Percentiles rank a stretch among this genome's conserved stretches.
These are phyloP conservation scores for Casuarina cunninghamiana DNA, from an alignment of 306 rosid species.

Conservation along the genomic window DNA sequence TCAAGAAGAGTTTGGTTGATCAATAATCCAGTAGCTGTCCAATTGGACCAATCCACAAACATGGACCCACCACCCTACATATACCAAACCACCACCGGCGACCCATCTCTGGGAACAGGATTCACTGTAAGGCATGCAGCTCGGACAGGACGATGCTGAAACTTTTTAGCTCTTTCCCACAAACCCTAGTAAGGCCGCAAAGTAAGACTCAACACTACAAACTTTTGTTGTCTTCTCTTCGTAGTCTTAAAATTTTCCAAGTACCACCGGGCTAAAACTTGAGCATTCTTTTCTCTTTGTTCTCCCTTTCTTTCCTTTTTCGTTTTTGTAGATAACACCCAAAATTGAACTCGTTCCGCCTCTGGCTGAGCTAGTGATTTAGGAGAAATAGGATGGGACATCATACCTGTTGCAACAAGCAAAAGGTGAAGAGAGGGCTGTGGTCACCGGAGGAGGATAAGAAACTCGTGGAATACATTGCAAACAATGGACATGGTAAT, in stretches of 20 bases:
- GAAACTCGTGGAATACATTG: slow-evolving; percentile 82
- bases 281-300: slow-evolving; percentile 1
- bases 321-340: slow-evolving; percentile 8
- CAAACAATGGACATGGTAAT: slow-evolving; percentile 86
- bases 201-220: slow-evolving; percentile 27
- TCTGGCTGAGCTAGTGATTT: slow-evolving; percentile 12
- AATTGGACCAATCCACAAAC: slow-evolving; percentile 21
- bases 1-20: background rate
- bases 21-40: slow-evolving; percentile 6
- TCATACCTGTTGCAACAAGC: slow-evolving; percentile 95
- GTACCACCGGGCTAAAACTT: slow-evolving; percentile 34
- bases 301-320: slow-evolving; percentile 21
- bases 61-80: slow-evolving; percentile 45
- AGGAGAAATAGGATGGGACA: slow-evolving; percentile 56
- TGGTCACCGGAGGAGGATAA: slow-evolving; percentile 99
- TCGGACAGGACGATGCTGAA: slow-evolving; percentile 40
- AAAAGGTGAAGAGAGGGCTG: slow-evolving; percentile 93
- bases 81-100: slow-evolving; percentile 47
- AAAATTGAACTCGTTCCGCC: slow-evolving; percentile 25
- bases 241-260: slow-evolving; percentile 16
- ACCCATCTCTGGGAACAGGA: slow-evolving; percentile 23
- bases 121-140: slow-evolving; percentile 54
- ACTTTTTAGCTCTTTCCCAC: slow-evolving; percentile 44
- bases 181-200: slow-evolving; percentile 60
- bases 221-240: slow-evolving; percentile 10